Conservation (phyloP, 2,329 filamentous ascomycete genomes). For the Aspergillus ochraceus region DNA sequence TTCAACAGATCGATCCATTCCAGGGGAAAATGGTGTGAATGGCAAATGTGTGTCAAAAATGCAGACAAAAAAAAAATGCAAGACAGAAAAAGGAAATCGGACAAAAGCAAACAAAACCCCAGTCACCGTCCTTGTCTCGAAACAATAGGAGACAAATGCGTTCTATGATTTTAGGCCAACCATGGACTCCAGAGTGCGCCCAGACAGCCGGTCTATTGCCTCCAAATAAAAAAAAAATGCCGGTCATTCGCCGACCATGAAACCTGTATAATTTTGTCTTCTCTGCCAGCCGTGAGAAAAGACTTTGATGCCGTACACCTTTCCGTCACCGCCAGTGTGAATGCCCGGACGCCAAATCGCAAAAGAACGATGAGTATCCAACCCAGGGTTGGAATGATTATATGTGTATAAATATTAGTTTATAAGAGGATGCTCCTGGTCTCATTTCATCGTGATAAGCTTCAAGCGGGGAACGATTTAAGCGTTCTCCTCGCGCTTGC, state of each 20-base stretch:
- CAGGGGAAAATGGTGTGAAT: background rate
- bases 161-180: slow-evolving; percentile 24
- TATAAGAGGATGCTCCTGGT: slow-evolving; percentile 39
- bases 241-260: slow-evolving; percentile 8
- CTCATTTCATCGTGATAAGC: slow-evolving; percentile 39
- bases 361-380: slow-evolving; percentile 26
- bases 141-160: slow-evolving; percentile 15
- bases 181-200: slow-evolving; percentile 19
- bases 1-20: background rate
- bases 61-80: slow-evolving; percentile 2
- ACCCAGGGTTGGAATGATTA: slow-evolving; percentile 24
- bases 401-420: slow-evolving; percentile 28
- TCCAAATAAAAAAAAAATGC: slow-evolving; percentile 6
- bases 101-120: slow-evolving; percentile 20
- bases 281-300: slow-evolving; percentile 7
- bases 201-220: slow-evolving; percentile 14
- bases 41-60: background rate
- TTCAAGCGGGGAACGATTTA: slow-evolving; percentile 37
- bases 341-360: slow-evolving; percentile 38
- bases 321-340: slow-evolving; percentile 25
- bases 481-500: slow-evolving; percentile 67
- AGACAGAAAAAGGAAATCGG: slow-evolving; percentile 1
- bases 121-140: slow-evolving; percentile 26
- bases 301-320: slow-evolving; percentile 22
- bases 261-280: slow-evolving; percentile 8